Base-by-base conservation (phyloP, 2,329 filamentous ascomycete genomes). In the Talaromyces verruculosus region DNA sequence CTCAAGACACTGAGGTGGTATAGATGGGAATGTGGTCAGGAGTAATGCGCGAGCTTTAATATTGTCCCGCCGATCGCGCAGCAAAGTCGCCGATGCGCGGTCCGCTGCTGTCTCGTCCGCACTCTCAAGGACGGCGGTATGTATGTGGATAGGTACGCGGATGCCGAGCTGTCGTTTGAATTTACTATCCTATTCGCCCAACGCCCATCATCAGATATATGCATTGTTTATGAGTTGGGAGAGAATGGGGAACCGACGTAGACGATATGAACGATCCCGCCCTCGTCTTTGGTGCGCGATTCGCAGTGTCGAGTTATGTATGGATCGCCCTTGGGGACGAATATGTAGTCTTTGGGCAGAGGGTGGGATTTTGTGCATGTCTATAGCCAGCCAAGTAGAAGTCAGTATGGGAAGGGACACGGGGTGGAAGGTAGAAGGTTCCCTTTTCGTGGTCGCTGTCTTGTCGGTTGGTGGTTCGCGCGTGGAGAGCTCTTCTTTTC, bases 291-390 rank as follows among this genome's bases (percentile, higher is more conserved):
- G 11, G 77, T 80, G 30, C 72, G 72, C 35, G 66, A 70, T 25
- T 79, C 76, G 63, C 79, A 81, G 63, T 80, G 72, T 15, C 79
- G 74, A n/a, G 80, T 81, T 17, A 81, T 69, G 68, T 81, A 82
- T 33, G 77, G 71, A 65, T 81, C 72, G 13, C 80, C 80, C 69
- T 77, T 80, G 33, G 74, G 74, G 5, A 81, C 78, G 64, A 81
- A 80, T 22, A 74, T 66, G 70, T 81, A 81, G 30, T 69, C 71
- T 25, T 70, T 39, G 5, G 74, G 76, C 30, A 76, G 67, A 1
- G 70, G 69, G 10, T 74, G 68, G 30, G 64, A 64, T 55, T 75
- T 69, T 30, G 74, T 68, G 47, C 76, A 74, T 57, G 76, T 76
- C 78, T 80, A 6, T 8, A 51, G 5, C 15, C 39, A 41, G 5